These are phyloP conservation scores for Casuarina equisetifolia DNA, from an alignment of 306 rosid species.

Conservation along the genomic window DNA sequence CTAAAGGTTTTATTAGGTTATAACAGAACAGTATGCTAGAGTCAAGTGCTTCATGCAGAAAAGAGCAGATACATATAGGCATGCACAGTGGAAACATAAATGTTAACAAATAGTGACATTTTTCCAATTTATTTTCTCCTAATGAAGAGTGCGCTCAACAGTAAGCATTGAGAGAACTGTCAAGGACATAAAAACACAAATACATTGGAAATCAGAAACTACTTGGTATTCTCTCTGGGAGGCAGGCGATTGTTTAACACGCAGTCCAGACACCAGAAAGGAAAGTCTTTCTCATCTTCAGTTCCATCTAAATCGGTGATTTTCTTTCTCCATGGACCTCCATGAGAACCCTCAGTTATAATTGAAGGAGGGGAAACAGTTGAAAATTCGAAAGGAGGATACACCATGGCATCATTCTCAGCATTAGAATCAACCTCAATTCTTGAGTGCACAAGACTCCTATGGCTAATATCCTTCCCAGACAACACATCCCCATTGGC, in stretches of 20 bases:
- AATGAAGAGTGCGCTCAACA: neutral
- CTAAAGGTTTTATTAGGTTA: slow-evolving; percentile 12
- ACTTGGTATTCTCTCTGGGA: slow-evolving; percentile 95
- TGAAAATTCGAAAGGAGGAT: slow-evolving; percentile 96
- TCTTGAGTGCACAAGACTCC: slow-evolving; percentile 77
- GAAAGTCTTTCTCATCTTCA: slow-evolving; percentile 94
- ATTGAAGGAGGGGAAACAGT: slow-evolving; percentile 80
- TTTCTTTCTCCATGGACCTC: slow-evolving; percentile 97
- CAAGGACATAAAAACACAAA: slow-evolving; percentile 12
- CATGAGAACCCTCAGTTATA: slow-evolving; percentile 89
- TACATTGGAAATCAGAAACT: slow-evolving; percentile 34
- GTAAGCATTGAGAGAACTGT: neutral
- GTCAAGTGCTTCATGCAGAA: slow-evolving; percentile 12
- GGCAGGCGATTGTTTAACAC: slow-evolving; percentile 83
- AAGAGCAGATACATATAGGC: slow-evolving; percentile 14
- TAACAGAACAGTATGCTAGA: slow-evolving; percentile 8
- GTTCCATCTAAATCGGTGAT: slow-evolving; percentile 88
- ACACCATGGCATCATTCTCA: slow-evolving; percentile 82
- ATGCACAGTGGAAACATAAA: slow-evolving; percentile 15
- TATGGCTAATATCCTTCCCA: slow-evolving; percentile 73
- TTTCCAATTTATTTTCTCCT: neutral
- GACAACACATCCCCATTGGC: slow-evolving; percentile 79
- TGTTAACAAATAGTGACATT: slow-evolving; percentile 3
- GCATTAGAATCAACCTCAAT: slow-evolving; percentile 69
- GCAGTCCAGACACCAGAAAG: slow-evolving; percentile 96